Percentiles rank a stretch among this genome's conserved stretches.
Conservation (phyloP, 2,329 filamentous ascomycete species). For the Purpureocillium takamizusanense region DNA sequence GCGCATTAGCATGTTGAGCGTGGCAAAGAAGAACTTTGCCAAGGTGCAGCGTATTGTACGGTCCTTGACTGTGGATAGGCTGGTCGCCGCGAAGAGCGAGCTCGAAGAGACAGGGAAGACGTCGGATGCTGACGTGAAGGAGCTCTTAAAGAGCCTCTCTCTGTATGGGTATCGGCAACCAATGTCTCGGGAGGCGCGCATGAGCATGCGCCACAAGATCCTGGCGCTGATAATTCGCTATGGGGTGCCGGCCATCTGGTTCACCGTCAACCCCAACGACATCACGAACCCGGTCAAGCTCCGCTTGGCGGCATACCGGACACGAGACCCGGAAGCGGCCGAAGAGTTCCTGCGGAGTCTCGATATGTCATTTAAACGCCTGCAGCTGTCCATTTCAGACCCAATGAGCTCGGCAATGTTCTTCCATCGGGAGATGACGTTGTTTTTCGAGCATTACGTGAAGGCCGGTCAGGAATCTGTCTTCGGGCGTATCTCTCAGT, state of each 20-base stretch:
- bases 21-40: background rate
- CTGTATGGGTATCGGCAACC: slow-evolving; percentile 1
- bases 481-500: too few relatives aligned
- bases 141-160: background rate
- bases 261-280: slow-evolving; percentile 7
- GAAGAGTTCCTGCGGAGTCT: background rate
- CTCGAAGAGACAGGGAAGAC: background rate
- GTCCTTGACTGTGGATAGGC: too few relatives aligned
- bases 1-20: slow-evolving; percentile 1
- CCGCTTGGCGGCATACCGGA: background rate
- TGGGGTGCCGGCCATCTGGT: slow-evolving; percentile 6
- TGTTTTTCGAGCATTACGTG: background rate
- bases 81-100: background rate
- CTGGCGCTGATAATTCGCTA: slow-evolving; percentile 4
- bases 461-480: background rate
- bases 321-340: background rate
- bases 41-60: background rate
- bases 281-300: slow-evolving; percentile 1
- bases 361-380: background rate
- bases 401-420: background rate
- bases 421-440: background rate
- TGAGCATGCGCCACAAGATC: slow-evolving; percentile 4
- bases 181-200: background rate
- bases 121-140: background rate
- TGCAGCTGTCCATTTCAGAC: background rate